Evolutionary conservation across 768 basidiomycete species (phyloP), one percentile per base, ranked within the genome.

Genomic region (Russula sp.): DNA sequence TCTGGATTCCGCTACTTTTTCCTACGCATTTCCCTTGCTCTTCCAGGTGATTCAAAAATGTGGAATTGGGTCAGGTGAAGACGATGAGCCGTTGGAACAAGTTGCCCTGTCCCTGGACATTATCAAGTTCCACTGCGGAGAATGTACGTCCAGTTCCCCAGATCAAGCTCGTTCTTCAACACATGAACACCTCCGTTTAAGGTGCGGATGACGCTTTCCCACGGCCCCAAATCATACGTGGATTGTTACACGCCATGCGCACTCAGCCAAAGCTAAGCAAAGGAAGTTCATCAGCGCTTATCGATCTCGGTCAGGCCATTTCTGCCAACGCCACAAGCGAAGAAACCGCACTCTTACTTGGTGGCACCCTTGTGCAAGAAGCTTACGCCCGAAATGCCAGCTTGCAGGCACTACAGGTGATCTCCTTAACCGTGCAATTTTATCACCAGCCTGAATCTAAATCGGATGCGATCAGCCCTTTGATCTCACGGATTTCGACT

Each of bases 401-500:
- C 71, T 77, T 98, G n/a, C 94, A 95, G 70, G 82, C 94, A 0
- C 78, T 98, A 2, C 92, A 94, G 82, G 94, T 93, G 53, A 65
- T 57, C 24, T 8, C 3, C 65, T 13, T 22, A 28, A n/a, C 18
- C 40, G 34, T 16, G 9, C 53, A 16, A 40, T 22, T 30, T 2
- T 34, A 64, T 34, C 36, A 30, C 18, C 8, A n/a, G 38, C 18
- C 53, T 61, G n/a, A 55, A 50, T 24, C 53, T 62, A 28, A 55
- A 48, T 40, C 42, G 9, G 8, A 20, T 46, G 51, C 11, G 48
- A 14, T 1, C 64, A 98, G 92, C 89, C 94, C 0, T 89, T 98
- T 68, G 97, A 98, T 75, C 74, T 98, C 53, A 98, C 95, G 0
- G 96, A 98, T 54, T 73, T 93, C 42, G 94, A 97, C 65, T 99